These are phyloP conservation scores for Cupressus sempervirens DNA, from an alignment of 75 land plant genomes.

Conservation along the genomic window DNA sequence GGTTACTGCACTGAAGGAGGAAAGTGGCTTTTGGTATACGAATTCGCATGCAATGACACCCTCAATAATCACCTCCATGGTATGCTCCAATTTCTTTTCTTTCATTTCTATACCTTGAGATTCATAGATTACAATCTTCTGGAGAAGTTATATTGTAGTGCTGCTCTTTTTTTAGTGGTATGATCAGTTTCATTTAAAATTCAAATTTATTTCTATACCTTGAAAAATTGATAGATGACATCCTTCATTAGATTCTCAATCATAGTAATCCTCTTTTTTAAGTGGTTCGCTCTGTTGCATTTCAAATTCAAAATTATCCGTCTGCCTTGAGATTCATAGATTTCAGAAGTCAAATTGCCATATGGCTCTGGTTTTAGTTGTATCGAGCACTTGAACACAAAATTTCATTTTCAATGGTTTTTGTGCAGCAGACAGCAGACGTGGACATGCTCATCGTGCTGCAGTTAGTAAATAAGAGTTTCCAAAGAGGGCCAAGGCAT, in stretches of 20 bases:
- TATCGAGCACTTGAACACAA: too few relatives aligned
- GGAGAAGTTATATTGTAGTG: background rate
- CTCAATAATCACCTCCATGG: conserved; percentile 42
- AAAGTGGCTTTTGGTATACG: conserved; percentile 40
- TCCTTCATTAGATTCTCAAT: background rate
- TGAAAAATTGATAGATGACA: background rate
- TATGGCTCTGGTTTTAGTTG: background rate
- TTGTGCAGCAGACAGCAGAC: too few relatives aligned
- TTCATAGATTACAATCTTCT: background rate
- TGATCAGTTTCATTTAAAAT: background rate
- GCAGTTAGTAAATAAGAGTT: too few relatives aligned
- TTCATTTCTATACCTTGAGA: background rate
- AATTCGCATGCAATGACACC: conserved; percentile 51
- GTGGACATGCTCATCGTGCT: too few relatives aligned
- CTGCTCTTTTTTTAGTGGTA: background rate
- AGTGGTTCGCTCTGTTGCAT: background rate
- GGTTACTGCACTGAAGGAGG: conserved; percentile 38
- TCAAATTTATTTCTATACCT: background rate
- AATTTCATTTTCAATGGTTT: background rate
- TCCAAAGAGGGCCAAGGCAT: too few relatives aligned
- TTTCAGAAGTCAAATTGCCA: background rate
- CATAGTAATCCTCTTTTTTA: background rate
- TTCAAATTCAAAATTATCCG: background rate
- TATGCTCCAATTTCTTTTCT: conserved; percentile 11
- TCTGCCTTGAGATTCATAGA: too few relatives aligned